These are phyloP conservation scores for Wickerhamomyces sp. DNA, from an alignment of 1,139 yeast species.

Conservation along the genomic window DNA sequence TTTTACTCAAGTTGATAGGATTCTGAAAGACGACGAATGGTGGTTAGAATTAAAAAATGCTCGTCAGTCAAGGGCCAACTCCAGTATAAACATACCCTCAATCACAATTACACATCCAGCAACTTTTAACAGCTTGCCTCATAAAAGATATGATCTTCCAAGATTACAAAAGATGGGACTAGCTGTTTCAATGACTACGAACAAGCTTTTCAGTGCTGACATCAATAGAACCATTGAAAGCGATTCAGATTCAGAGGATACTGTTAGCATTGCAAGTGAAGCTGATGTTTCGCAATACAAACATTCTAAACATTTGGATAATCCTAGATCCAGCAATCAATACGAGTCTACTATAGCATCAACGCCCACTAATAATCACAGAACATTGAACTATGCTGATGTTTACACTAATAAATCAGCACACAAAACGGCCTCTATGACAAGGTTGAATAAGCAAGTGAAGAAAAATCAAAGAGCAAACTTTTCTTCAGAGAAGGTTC, in stretches of 20 bases:
- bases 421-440: slow-evolving; percentile 20
- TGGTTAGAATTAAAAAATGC: slow-evolving; percentile 65
- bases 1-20: slow-evolving; percentile 30
- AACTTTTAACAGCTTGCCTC: slow-evolving; percentile 19
- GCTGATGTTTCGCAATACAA: slow-evolving; percentile 8
- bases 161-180: slow-evolving; percentile 70
- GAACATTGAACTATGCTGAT: neutral
- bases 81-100: slow-evolving; percentile 14
- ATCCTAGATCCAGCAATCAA: slow-evolving; percentile 5
- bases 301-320: slow-evolving; percentile 5
- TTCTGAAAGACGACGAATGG: slow-evolving; percentile 44
- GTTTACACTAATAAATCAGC: neutral
- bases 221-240: slow-evolving; percentile 28
- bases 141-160: slow-evolving; percentile 43
- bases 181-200: slow-evolving; percentile 69
- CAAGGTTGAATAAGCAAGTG: slow-evolving; percentile 14
- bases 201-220: slow-evolving; percentile 35
- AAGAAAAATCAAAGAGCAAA: slow-evolving; percentile 52
- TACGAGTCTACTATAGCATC: no score
- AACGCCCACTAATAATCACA: neutral
- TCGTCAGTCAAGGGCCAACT: slow-evolving; percentile 17
- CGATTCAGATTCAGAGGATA: slow-evolving; percentile 22
- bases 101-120: slow-evolving; percentile 19
- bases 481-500: slow-evolving; percentile 75
- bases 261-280: slow-evolving; percentile 17